Percentiles rank a stretch among this genome's conserved stretches.
Conservation (phyloP, 805 yeast species). For the Barnettozyma botsteinii region DNA sequence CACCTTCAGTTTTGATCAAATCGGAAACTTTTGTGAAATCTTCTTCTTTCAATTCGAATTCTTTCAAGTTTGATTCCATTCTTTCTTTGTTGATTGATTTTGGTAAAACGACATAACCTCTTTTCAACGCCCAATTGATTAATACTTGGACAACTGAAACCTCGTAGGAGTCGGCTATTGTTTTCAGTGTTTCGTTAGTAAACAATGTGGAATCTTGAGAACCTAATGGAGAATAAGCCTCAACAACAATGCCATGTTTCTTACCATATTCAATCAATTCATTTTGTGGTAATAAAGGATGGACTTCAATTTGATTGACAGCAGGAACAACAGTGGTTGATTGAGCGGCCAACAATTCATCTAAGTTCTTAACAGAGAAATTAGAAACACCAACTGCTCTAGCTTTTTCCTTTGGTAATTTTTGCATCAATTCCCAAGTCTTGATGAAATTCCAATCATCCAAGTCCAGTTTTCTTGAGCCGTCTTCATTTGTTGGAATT, state of each 20-base stretch:
- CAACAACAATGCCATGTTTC: slow-evolving; percentile 12
- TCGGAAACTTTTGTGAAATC: slow-evolving; percentile 25
- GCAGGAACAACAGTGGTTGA: slow-evolving; percentile 13
- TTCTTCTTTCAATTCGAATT: slow-evolving; percentile 16
- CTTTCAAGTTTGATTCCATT: slow-evolving; percentile 30
- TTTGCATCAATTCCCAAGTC: slow-evolving; percentile 21
- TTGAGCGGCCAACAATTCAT: slow-evolving; percentile 12
- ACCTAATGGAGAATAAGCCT: slow-evolving; percentile 21
- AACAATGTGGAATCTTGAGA: slow-evolving; percentile 11
- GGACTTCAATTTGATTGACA: slow-evolving; percentile 22
- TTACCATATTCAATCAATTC: slow-evolving; percentile 15
- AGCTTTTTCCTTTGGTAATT: slow-evolving; percentile 13
- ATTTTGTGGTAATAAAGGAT: slow-evolving; percentile 20
- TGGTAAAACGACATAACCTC: slow-evolving; percentile 53
- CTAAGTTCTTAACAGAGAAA: slow-evolving; percentile 19
- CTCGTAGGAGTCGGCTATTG: slow-evolving; percentile 38
- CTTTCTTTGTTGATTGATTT: slow-evolving; percentile 40
- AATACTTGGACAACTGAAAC: slow-evolving; percentile 44
- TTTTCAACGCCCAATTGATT: slow-evolving; percentile 53
- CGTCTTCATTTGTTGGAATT: slow-evolving; percentile 26
- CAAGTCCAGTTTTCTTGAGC: slow-evolving; percentile 46
- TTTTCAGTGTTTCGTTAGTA: slow-evolving; percentile 33
- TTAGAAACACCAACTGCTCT: slow-evolving; percentile 23
- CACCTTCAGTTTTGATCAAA: slow-evolving; percentile 22
- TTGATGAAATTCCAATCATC: slow-evolving; percentile 33